These are phyloP conservation scores for Acacia acuminata DNA, from an alignment of 306 rosid genomes.

Conservation along the genomic window DNA sequence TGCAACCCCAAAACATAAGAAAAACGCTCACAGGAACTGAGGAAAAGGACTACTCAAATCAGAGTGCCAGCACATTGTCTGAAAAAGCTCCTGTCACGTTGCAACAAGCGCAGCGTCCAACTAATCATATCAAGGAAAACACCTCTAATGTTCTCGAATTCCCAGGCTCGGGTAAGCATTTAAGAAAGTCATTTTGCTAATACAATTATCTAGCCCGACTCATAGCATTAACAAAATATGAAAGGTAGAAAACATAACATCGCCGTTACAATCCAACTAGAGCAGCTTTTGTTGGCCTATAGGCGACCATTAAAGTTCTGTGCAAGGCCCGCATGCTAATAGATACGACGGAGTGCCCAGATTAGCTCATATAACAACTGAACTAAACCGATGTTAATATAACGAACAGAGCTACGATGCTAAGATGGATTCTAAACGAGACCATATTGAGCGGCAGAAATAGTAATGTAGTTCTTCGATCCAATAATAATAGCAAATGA, in stretches of 20 bases:
- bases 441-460: background rate
- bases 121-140: conserved; percentile 21
- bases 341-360: background rate
- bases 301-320: background rate
- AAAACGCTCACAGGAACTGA: conserved; percentile 50
- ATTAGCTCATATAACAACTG: conserved; percentile 12
- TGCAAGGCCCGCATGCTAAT: conserved; percentile 14
- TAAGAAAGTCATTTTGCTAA: conserved; percentile 10
- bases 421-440: background rate
- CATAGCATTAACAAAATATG: too few species aligned
- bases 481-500: background rate
- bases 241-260: too few species aligned
- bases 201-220: too few species aligned
- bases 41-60: conserved; percentile 39
- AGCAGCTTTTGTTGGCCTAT: background rate
- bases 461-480: background rate
- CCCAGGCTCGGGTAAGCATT: conserved; percentile 30
- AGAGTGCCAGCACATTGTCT: conserved; percentile 45
- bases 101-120: conserved; percentile 40
- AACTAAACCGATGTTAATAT: conserved; percentile 1
- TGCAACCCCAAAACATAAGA: conserved; percentile 31
- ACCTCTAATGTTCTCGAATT: conserved; percentile 26
- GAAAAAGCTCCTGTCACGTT: conserved; percentile 56
- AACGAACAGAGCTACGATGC: background rate
- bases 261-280: background rate